Evolutionary conservation across 306 rosid species (phyloP).

Genomic region (Dryas octopetala): DNA sequence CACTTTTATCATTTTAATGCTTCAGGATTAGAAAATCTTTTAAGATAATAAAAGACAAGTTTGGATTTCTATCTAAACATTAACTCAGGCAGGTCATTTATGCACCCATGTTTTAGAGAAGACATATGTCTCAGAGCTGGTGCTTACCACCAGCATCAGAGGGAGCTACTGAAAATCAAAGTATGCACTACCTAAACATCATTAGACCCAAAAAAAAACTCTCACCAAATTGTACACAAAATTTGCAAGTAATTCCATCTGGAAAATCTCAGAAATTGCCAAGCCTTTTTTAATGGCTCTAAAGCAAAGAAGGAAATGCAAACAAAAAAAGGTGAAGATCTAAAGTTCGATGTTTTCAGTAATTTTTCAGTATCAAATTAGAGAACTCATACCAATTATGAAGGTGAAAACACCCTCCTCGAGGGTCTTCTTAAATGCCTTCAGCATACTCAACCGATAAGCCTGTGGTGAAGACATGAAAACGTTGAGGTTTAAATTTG

Average conservation of each 20-base stretch:
- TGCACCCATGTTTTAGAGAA: constrained; percentile 19
- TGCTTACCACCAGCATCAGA: constrained; percentile 7
- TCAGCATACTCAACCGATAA: constrained; percentile 93
- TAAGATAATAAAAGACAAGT: constrained; percentile 2
- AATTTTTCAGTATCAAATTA: constrained; percentile 17
- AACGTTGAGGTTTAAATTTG: not conserved
- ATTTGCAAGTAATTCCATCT: constrained; percentile 39
- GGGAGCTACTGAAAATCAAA: constrained; percentile 9
- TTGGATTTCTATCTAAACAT: constrained; percentile 26
- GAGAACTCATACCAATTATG: constrained; percentile 76
- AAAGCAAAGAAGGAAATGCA: not conserved
- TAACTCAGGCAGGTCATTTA: constrained; percentile 25
- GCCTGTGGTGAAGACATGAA: constrained; percentile 50
- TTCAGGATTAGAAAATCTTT: constrained; percentile 28
- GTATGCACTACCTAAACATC: constrained; percentile 16
- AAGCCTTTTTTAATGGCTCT: constrained; percentile 22
- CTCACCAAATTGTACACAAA: constrained; percentile 35
- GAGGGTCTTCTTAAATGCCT: constrained; percentile 90
- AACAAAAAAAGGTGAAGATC: not conserved
- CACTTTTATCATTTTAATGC: constrained; percentile 34
- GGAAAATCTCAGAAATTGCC: constrained; percentile 25
- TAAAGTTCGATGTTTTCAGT: constrained; percentile 2
- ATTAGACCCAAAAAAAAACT: constrained; percentile 25
- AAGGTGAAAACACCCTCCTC: constrained; percentile 90
- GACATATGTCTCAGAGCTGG: constrained; percentile 18